These are phyloP conservation scores for Ophiostoma sp. DNA, from an alignment of 2,329 filamentous ascomycete genomes.

Conservation along the genomic window DNA sequence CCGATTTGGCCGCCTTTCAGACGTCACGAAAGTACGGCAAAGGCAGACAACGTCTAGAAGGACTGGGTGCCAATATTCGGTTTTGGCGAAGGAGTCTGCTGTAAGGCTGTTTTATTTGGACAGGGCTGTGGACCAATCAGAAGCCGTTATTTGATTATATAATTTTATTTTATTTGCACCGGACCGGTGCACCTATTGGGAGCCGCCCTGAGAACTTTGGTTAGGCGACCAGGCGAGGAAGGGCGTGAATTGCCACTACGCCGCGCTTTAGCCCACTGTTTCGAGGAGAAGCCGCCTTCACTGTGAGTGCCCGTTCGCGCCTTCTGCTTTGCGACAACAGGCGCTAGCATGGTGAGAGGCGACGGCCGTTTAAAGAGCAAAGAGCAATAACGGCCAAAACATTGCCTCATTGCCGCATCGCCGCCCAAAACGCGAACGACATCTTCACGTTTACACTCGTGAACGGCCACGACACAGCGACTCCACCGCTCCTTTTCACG, in stretches of 20 bases:
- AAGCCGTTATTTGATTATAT: no score
- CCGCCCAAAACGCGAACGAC: not conserved
- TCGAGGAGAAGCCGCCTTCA: not conserved
- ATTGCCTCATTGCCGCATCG: conserved; percentile 12
- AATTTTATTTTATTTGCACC: no score
- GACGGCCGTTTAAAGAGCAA: not conserved
- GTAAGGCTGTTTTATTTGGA: no score
- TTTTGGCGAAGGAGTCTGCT: no score
- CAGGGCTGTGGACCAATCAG: no score
- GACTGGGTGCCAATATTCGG: no score
- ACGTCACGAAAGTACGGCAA: no score
- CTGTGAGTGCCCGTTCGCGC: not conserved
- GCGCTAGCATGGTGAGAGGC: not conserved
- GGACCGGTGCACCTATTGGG: no score
- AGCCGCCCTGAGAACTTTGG: no score
- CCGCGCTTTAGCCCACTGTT: not conserved
- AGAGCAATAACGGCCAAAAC: not conserved
- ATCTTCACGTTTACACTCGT: not conserved
- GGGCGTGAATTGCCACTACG: not conserved
- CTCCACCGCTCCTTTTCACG: not conserved
- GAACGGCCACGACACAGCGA: not conserved
- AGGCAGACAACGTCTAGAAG: no score
- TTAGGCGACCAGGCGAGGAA: no score
- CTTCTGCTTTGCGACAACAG: not conserved
- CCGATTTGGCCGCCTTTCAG: no score